Evolutionary conservation across 257 asterid species (phyloP).

Genomic region (Solanum microdontum): DNA sequence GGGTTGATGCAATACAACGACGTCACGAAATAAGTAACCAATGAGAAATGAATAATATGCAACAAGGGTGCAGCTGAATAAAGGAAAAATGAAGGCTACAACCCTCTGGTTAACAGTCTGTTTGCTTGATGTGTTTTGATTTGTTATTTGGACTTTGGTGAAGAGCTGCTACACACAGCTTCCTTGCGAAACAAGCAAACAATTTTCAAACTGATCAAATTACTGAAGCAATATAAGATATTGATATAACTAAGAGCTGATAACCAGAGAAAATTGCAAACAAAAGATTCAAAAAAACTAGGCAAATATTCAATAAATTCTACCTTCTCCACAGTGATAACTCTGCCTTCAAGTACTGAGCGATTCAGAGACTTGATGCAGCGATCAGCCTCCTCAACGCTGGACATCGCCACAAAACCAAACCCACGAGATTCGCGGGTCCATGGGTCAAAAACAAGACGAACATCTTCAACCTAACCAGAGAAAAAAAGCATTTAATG

Average conservation of each 20-base stretch:
- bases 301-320: not conserved
- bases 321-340: constrained; percentile 93
- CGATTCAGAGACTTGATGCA: constrained; percentile 77
- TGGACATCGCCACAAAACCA: constrained; percentile 81
- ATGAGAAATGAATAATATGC: not conserved
- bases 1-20: not conserved
- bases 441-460: constrained; percentile 79
- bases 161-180: constrained; percentile 99
- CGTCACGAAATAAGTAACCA: not conserved
- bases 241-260: not conserved
- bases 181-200: constrained; percentile 43
- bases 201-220: constrained; percentile 18
- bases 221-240: not conserved
- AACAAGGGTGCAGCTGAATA: not conserved
- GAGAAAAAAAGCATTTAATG: not conserved
- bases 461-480: constrained; percentile 62
- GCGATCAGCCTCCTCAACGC: constrained; percentile 51
- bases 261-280: not conserved
- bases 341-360: constrained; percentile 81
- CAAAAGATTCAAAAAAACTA: not conserved
- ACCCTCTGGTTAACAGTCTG: constrained; percentile 68
- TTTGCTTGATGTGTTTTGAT: constrained; percentile 62
- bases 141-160: constrained; percentile 65
- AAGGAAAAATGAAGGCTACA: constrained; percentile 78
- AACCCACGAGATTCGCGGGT: constrained; percentile 87